Evolutionary conservation across 768 basidiomycete genomes (phyloP).

Genomic region (Boletellus ananiceps): DNA sequence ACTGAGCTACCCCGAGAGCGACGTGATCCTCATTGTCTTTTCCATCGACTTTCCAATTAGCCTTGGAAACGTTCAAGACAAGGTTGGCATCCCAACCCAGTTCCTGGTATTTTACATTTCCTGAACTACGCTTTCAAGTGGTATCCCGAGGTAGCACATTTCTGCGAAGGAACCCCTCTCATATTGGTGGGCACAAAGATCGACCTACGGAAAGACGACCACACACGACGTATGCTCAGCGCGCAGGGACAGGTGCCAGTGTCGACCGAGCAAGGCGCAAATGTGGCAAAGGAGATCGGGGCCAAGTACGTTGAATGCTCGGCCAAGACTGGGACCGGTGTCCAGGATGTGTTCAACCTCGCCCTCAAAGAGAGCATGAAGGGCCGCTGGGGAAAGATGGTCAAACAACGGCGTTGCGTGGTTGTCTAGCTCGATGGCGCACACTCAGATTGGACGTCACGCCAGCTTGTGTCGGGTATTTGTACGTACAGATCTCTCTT

Average conservation of each 20-base stretch:
- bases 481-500: conserved; percentile 29
- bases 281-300: conserved; percentile 90
- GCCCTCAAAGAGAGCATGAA: conserved; percentile 89
- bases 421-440: conserved; percentile 34
- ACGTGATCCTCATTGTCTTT: conserved; percentile 92
- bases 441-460: conserved; percentile 10
- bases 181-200: conserved; percentile 93
- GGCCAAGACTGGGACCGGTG: conserved; percentile 85
- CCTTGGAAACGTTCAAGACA: conserved; percentile 86
- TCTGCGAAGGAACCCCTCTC: conserved; percentile 84
- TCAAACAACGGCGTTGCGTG: conserved; percentile 68
- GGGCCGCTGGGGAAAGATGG: conserved; percentile 69
- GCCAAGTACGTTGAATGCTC: conserved; percentile 93
- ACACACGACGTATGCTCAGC: conserved; percentile 80
- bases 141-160: conserved; percentile 91
- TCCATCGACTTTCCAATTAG: conserved; percentile 90
- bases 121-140: conserved; percentile 48
- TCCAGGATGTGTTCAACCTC: conserved; percentile 86
- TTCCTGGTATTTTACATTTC: not conserved
- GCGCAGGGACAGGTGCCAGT: conserved; percentile 87
- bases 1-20: conserved; percentile 82
- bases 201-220: conserved; percentile 82
- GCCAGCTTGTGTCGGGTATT: conserved; percentile 20
- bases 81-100: conserved; percentile 44
- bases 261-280: conserved; percentile 72